phyloP scores from a whole-genome alignment of 345 rosid species.

The Isatis tinctoria region DNA sequence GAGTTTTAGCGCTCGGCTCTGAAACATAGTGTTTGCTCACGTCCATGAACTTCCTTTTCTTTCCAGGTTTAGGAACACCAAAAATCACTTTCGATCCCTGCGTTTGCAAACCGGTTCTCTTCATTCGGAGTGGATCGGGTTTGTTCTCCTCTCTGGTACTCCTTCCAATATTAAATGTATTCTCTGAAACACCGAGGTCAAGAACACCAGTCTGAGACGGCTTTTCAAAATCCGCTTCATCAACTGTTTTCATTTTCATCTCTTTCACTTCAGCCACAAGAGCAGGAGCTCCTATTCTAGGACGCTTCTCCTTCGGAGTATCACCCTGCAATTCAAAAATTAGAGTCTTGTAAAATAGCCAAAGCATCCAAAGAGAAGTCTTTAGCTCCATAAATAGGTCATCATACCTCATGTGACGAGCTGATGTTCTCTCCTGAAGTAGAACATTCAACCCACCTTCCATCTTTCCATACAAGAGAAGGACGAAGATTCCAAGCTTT shows the following conservation, averaged over 20 bases:
- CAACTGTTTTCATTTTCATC: constrained; percentile 34
- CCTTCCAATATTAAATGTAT: constrained; percentile 67
- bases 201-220: constrained; percentile 44
- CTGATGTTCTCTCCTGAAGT: constrained; percentile 36
- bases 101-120: constrained; percentile 74
- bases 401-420: constrained; percentile 52
- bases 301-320: constrained; percentile 77
- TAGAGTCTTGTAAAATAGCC: neutral
- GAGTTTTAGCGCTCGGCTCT: constrained; percentile 41
- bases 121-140: constrained; percentile 50
- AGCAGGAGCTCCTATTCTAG: constrained; percentile 44
- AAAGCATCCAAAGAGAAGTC: constrained; percentile 1
- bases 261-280: constrained; percentile 50
- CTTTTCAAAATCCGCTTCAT: constrained; percentile 37
- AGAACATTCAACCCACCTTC: constrained; percentile 86
- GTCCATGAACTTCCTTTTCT: constrained; percentile 96
- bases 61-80: constrained; percentile 98
- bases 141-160: constrained; percentile 46
- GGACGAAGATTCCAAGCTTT: constrained; percentile 87
- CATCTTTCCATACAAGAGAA: constrained; percentile 80
- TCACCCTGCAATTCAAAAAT: constrained; percentile 64
- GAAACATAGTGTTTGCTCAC: constrained; percentile 90
- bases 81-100: constrained; percentile 73
- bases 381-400: neutral
- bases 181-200: constrained; percentile 53